phyloP scores from a whole-genome alignment of 2,329 filamentous ascomycete species.

The Aspergillus sp. region DNA sequence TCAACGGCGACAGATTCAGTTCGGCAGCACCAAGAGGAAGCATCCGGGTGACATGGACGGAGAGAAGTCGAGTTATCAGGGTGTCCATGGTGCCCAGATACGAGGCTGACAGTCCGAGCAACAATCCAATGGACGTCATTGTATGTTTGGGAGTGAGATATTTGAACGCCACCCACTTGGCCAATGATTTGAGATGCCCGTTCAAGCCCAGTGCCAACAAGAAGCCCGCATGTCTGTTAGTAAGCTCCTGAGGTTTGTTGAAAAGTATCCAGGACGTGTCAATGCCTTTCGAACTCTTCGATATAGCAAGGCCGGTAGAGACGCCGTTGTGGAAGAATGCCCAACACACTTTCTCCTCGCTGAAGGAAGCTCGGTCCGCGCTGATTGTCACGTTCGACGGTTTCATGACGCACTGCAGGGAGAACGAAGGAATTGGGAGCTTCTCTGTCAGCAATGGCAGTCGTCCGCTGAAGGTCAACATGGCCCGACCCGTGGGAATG shows the following conservation, averaged over 20 bases:
- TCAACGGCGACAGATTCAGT: slow-evolving; percentile 86
- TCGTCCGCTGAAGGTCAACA: slow-evolving; percentile 84
- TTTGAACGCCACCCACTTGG: slow-evolving; percentile 98
- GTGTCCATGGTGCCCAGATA: slow-evolving; percentile 98
- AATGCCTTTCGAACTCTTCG: slow-evolving; percentile 84
- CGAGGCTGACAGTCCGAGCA: slow-evolving; percentile 87
- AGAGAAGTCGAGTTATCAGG: slow-evolving; percentile 86
- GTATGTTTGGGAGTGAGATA: slow-evolving; percentile 99
- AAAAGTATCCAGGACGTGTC: slow-evolving; percentile 99
- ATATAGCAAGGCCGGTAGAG: slow-evolving; percentile 88
- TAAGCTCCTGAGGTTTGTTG: slow-evolving; percentile 91
- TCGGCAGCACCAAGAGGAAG: slow-evolving; percentile 89
- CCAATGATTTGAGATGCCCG: slow-evolving; percentile 88
- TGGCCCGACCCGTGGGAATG: slow-evolving; percentile 80
- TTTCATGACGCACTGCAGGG: slow-evolving; percentile 85
- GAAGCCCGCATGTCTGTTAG: slow-evolving; percentile 94
- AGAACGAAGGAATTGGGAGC: slow-evolving; percentile 86
- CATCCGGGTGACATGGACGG: slow-evolving; percentile 94
- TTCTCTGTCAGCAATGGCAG: slow-evolving; percentile 90
- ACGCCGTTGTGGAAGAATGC: slow-evolving; percentile 97
- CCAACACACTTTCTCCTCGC: slow-evolving; percentile 97
- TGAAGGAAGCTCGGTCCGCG: slow-evolving; percentile 84
- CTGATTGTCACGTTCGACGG: slow-evolving; percentile 89
- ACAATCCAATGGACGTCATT: slow-evolving; percentile 96
- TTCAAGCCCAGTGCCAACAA: slow-evolving; percentile 88